A percentile compares a stretch with the other conserved stretches of the same genome.
phyloP scores from a whole-genome alignment of 805 yeast genomes.

The Lipomyces starkeyi region DNA sequence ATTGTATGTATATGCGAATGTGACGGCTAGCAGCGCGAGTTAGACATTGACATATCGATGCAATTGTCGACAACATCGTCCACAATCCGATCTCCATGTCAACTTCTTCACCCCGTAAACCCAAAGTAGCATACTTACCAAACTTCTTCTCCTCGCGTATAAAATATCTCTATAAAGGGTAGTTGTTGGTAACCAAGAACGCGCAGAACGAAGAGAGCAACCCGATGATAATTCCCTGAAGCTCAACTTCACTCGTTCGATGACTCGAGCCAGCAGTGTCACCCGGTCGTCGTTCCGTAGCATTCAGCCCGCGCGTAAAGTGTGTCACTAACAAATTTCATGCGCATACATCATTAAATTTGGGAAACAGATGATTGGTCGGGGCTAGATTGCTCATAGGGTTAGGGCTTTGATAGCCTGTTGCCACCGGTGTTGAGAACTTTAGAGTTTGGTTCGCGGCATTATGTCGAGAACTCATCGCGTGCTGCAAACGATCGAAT shows the following conservation, averaged over 20 bases:
- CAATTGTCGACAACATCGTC: background rate
- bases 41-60: background rate
- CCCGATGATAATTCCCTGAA: too few species aligned
- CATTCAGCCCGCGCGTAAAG: background rate
- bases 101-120: background rate
- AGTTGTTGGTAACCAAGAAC: background rate
- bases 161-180: background rate
- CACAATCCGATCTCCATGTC: background rate
- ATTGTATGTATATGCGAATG: background rate
- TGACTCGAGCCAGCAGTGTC: background rate
- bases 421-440: background rate
- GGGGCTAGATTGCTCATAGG: background rate
- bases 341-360: background rate
- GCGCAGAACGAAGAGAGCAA: background rate
- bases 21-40: background rate
- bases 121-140: background rate
- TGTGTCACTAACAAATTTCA: background rate
- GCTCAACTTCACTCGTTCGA: background rate
- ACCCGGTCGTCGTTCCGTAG: background rate
- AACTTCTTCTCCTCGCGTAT: background rate
- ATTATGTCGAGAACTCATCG: too few species aligned
- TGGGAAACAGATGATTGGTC: background rate
- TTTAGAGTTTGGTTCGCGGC: too few species aligned
- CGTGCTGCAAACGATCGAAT: too few species aligned
- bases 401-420: background rate